A percentile compares a stretch with the other conserved stretches of the same genome.
Conservation (phyloP, 306 rosid species). For the Spatholobus suberectus region DNA sequence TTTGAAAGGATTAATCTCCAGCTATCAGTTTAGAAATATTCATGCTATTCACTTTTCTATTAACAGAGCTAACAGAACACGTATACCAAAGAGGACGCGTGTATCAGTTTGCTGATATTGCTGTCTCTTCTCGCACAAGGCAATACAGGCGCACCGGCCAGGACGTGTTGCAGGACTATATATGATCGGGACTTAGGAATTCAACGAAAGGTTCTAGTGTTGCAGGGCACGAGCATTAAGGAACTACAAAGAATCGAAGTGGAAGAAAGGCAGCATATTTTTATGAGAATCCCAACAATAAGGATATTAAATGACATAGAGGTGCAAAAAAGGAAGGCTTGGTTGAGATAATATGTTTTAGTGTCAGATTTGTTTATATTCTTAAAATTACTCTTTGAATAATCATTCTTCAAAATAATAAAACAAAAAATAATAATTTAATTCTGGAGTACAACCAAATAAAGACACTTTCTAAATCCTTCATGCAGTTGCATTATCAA, state of each 20-base stretch:
- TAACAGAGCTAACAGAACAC: not conserved
- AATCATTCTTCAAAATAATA: not conserved
- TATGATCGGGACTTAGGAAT: too few relatives aligned
- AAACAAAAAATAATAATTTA: not conserved
- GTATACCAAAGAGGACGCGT: too few relatives aligned
- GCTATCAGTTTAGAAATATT: not conserved
- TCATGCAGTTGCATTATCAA: conserved; percentile 19
- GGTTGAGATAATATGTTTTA: not conserved
- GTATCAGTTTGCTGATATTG: too few relatives aligned
- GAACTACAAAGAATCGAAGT: not conserved
- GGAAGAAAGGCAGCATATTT: not conserved
- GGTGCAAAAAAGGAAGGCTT: not conserved
- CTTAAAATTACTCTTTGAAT: not conserved
- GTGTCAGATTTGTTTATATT: not conserved
- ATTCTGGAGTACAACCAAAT: not conserved
- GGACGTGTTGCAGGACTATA: too few relatives aligned
- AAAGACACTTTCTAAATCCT: not conserved
- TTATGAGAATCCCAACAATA: not conserved
- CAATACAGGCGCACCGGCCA: too few relatives aligned
- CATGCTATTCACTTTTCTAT: not conserved
- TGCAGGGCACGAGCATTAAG: not conserved
- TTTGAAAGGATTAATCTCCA: not conserved
- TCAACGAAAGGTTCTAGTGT: too few relatives aligned
- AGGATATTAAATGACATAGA: not conserved
- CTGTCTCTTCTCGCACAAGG: too few relatives aligned